Base-by-base conservation (phyloP, 805 yeast species). In the Myxozyma sirexii region DNA sequence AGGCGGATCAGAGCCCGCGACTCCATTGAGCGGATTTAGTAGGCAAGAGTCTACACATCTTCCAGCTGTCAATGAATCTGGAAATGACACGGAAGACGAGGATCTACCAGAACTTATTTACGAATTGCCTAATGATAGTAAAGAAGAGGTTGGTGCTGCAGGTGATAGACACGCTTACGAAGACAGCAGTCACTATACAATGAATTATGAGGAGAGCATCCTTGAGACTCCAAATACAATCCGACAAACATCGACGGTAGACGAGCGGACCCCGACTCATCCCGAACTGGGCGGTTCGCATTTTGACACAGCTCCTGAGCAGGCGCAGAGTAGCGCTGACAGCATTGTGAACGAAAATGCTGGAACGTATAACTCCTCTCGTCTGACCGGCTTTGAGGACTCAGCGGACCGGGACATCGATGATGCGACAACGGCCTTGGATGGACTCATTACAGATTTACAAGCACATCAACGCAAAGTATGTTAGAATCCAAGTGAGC, bases 81-180 rank as follows among this genome's bases (percentile, higher is more conserved):
- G 48, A 12, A 33, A 37, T 15, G 39, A 35, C 15, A 31, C 19
- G 15, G 54, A 35, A n/a, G 60, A 58, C 15, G 62, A 54, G 24
- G 63, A 61, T 45, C 31, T 61, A 31, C 58, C 59, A 0, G 62
- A 58, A 23, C 21, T 54, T n/a, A 45, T 54, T 15, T 61, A 54
- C 26, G 62, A 61, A 23, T 47, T 61, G 19, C 59, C 65, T 13
- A 41, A 42, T 6, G 65, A 59, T 23, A 49, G 54, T 42, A 50
- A 29, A 15, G 48, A 46, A 13, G 57, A 48, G 5, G 46, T 23
- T 1, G 23, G 29, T 21, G n/a, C 37, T 10, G 15, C 7, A 27
- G 29, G 7, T 6, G 49, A 27, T n/a, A 29, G 43, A 42, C 17
- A 23, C n/a, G 41, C 5, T 15, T 6, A 4, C 3, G 4, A 3